Conservation (phyloP, 805 yeast genomes). For the Ogataea henricii region DNA sequence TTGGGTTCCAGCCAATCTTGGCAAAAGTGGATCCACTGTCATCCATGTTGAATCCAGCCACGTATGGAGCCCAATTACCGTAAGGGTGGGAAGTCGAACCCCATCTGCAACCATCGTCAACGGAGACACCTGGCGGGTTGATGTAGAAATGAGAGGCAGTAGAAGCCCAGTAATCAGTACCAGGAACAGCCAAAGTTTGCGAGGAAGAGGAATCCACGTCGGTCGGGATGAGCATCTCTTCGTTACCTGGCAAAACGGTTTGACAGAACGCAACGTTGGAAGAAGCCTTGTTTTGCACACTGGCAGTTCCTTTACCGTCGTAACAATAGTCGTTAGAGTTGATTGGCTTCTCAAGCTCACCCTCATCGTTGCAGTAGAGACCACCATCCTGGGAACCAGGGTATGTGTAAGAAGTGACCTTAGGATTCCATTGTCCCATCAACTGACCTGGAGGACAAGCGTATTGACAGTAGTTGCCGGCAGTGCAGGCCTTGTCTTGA, state of each 20-base stretch:
- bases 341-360: constrained; percentile 64
- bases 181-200: constrained; percentile 81
- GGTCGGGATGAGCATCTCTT: constrained; percentile 92
- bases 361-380: constrained; percentile 70
- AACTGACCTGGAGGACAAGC: constrained; percentile 89
- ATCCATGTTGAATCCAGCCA: constrained; percentile 89
- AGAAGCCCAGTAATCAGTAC: constrained; percentile 77
- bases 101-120: constrained; percentile 82
- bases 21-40: constrained; percentile 67
- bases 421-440: constrained; percentile 87
- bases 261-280: constrained; percentile 81
- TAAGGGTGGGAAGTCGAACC: constrained; percentile 65
- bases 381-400: constrained; percentile 87
- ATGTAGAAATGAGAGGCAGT: constrained; percentile 87
- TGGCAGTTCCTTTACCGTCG: constrained; percentile 79
- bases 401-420: constrained; percentile 66
- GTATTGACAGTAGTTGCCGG: constrained; percentile 86
- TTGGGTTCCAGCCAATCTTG: constrained; percentile 91
- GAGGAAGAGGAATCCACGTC: constrained; percentile 50
- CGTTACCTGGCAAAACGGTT: constrained; percentile 92
- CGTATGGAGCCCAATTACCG: constrained; percentile 94
- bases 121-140: constrained; percentile 80
- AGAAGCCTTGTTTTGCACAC: constrained; percentile 52
- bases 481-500: constrained; percentile 67
- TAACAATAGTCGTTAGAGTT: constrained; percentile 62